A percentile compares a stretch with the other conserved stretches of the same genome.
Conservation (phyloP, 352 stramenopile genomes). For the Phytophthora hybrid region DNA sequence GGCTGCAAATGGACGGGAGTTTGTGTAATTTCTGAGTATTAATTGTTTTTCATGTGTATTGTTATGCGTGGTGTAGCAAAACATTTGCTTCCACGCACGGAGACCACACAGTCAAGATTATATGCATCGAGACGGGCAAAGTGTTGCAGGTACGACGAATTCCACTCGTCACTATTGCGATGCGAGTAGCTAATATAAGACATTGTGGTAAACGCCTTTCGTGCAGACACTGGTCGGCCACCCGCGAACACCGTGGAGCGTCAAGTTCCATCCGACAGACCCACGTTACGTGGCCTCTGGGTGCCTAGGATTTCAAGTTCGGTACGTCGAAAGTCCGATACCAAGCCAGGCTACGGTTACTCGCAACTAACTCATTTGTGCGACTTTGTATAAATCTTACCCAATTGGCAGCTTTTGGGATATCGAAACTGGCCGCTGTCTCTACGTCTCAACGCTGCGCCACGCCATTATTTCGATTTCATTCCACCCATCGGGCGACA, state of each 20-base stretch:
- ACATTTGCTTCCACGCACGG: constrained; percentile 98
- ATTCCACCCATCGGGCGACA: constrained; percentile 95
- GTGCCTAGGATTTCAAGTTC: constrained; percentile 97
- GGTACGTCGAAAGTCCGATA: constrained; percentile 38
- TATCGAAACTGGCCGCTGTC: constrained; percentile 89
- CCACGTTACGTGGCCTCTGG: constrained; percentile 95
- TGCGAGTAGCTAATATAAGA: constrained; percentile 9
- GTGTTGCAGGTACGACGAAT: constrained; percentile 72
- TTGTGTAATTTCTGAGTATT: background rate
- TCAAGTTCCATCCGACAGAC: constrained; percentile 98
- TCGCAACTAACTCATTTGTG: background rate
- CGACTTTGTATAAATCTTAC: background rate
- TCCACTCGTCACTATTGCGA: constrained; percentile 2
- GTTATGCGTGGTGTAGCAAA: constrained; percentile 55
- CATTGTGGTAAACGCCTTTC: background rate
- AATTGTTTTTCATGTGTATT: background rate
- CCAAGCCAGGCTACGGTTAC: background rate
- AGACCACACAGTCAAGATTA: constrained; percentile 99
- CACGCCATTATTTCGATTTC: constrained; percentile 97
- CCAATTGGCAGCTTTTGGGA: constrained; percentile 77
- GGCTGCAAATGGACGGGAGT: background rate
- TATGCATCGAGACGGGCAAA: constrained; percentile 90
- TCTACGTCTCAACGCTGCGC: constrained; percentile 95
- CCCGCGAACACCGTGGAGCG: constrained; percentile 95
- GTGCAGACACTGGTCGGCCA: constrained; percentile 86